A percentile compares a stretch with the other conserved stretches of the same genome.
Conservation (phyloP, 2,329 filamentous ascomycete genomes). For the Juglanconis oblonga region DNA sequence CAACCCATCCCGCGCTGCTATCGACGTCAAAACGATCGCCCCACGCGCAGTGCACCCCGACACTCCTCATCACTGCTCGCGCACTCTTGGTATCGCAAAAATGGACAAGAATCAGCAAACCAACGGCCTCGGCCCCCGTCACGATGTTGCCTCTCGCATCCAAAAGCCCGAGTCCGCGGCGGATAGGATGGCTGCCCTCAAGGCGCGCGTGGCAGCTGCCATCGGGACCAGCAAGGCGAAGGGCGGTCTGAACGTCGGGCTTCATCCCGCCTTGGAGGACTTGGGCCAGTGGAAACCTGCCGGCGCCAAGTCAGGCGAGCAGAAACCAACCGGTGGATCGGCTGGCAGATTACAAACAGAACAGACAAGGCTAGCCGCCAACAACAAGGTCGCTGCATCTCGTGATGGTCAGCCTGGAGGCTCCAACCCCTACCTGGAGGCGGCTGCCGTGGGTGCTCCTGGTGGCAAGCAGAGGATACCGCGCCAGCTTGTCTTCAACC, state of each 20-base stretch:
- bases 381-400: constrained; percentile 3
- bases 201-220: constrained; percentile 75
- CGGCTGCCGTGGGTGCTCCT: constrained; percentile 65
- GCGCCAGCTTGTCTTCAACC: constrained; percentile 82
- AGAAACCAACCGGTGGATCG: constrained; percentile 2
- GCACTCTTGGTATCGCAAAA: constrained; percentile 8
- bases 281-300: constrained; percentile 44
- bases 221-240: constrained; percentile 59
- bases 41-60: background rate
- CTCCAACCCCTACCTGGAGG: constrained; percentile 81
- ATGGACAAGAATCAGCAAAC: constrained; percentile 52
- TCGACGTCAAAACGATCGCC: background rate
- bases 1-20: too few relatives aligned
- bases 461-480: constrained; percentile 63
- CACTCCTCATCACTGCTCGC: background rate
- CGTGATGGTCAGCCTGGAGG: constrained; percentile 1
- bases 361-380: constrained; percentile 18
- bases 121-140: constrained; percentile 51
- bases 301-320: constrained; percentile 35
- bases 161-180: constrained; percentile 57
- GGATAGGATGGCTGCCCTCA: constrained; percentile 72
- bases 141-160: constrained; percentile 52
- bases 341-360: constrained; percentile 32
- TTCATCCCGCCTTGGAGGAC: constrained; percentile 72
- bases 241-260: constrained; percentile 70